These are phyloP conservation scores for Eremothecium sinecaudum DNA, from an alignment of 1,139 yeast species.

Conservation along the genomic window DNA sequence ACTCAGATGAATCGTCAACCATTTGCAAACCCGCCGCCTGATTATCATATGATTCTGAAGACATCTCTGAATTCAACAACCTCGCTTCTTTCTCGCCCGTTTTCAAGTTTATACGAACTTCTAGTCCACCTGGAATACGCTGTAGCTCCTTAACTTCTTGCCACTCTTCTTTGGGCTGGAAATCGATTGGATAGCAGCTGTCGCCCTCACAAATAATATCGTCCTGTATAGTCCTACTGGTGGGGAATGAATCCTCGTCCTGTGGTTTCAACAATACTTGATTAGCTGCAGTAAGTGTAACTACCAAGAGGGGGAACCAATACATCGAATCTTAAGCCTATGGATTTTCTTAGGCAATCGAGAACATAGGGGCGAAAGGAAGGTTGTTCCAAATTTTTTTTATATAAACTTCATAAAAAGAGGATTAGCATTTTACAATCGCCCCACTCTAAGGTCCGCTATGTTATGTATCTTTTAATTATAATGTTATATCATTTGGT, in stretches of 20 bases:
- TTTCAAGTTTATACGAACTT: conserved; percentile 60
- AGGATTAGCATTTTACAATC: too few relatives aligned
- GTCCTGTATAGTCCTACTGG: too few relatives aligned
- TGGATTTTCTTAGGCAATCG: too few relatives aligned
- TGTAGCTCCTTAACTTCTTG: conserved; percentile 58
- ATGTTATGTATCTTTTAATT: too few relatives aligned
- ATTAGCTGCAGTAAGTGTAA: neutral
- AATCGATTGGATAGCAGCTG: conserved; percentile 56
- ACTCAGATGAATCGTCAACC: conserved; percentile 10
- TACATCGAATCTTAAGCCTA: too few relatives aligned
- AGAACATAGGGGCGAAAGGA: too few relatives aligned
- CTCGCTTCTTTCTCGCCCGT: conserved; percentile 64
- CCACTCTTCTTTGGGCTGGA: conserved; percentile 61
- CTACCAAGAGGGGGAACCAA: neutral
- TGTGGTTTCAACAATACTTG: too few relatives aligned
- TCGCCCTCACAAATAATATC: conserved; percentile 38
- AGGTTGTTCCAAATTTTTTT: too few relatives aligned
- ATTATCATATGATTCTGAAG: conserved; percentile 9
- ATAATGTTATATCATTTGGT: too few relatives aligned
- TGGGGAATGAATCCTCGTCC: too few relatives aligned
- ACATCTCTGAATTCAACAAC: conserved; percentile 32
- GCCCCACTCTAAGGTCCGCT: too few relatives aligned
- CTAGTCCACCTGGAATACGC: conserved; percentile 67
- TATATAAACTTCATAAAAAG: too few relatives aligned
- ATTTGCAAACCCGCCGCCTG: conserved; percentile 14